Base-by-base conservation (phyloP, 2,329 filamentous ascomycete genomes). In the Penicillium sp. region DNA sequence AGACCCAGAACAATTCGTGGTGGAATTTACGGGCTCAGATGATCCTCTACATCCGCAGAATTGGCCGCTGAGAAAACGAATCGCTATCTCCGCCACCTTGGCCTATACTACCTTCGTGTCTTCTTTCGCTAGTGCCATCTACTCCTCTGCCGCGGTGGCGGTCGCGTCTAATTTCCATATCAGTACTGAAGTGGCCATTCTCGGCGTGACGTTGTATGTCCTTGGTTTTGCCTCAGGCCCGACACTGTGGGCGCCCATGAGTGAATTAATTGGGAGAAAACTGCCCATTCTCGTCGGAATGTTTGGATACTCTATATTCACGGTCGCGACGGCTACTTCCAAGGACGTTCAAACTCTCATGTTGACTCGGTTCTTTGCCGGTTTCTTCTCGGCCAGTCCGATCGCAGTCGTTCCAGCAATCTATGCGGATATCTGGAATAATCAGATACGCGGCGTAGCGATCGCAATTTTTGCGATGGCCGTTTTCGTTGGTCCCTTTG, bases 221-320 rank as follows among this genome's bases (percentile, higher is more conserved):
- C 71, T 80, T 30, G 77, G 81, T 1, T 84, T 84, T 54, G 80
- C 79, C 1, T 64, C 85, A 2, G 86, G 86, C 0, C 85, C 86
- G 0, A 67, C 87, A 10, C 56, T 88, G 2, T 86, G 83, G 82
- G 84, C 83, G 2, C 84, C 85, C 0, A 67, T 86, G 24, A 82
- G 78, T 46, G 85, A 88, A 61, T 73, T 86, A 4, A 84, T 79
- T 47, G 84, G 83, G 0, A 72, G 83, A 66, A 84, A 76, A 72
- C 51, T 77, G 82, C 46, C 83, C 69, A 62, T 79, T 64, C 33
- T 75, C 5, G 68, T 75, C 4, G 73, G 76, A 0, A 64, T 79
- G 24, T 66, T 76, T 21, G 66, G 72, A 1, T 71, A 76, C 24
- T 75, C 66, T 0, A 55, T 80, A 4, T 80, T 80, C 58, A 76